A percentile compares a stretch with the other conserved stretches of the same genome.
Evolutionary conservation across 1,284 basidiomycete species (phyloP).

Genomic region (Irpex sp.): DNA sequence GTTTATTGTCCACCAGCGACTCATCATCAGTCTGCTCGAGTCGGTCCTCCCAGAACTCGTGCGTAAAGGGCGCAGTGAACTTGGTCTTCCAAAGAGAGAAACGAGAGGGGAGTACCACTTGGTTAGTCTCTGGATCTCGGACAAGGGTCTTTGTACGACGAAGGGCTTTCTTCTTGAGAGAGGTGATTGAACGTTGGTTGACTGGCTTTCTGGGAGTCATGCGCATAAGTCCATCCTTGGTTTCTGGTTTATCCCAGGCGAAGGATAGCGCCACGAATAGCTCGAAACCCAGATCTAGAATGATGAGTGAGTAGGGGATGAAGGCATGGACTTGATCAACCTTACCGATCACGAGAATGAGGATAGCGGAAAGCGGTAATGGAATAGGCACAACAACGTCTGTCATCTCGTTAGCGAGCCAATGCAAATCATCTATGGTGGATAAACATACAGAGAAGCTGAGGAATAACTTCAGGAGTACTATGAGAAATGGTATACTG

Average conservation of each 20-base stretch:
- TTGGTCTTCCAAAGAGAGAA: constrained; percentile 34
- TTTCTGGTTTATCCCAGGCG: constrained; percentile 69
- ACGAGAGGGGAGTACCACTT: constrained; percentile 39
- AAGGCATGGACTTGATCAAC: background rate
- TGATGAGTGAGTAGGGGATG: background rate
- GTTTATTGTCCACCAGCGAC: constrained; percentile 53
- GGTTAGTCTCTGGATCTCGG: constrained; percentile 52
- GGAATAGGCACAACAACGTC: constrained; percentile 68
- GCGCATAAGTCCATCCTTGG: constrained; percentile 61
- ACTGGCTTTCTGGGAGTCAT: constrained; percentile 69
- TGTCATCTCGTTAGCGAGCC: constrained; percentile 21
- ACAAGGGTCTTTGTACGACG: constrained; percentile 53
- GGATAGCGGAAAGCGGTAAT: constrained; percentile 60
- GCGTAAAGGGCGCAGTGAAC: constrained; percentile 50
- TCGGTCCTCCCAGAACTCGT: constrained; percentile 56
- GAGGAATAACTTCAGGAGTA: constrained; percentile 66
- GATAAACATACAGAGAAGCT: constrained; percentile 50
- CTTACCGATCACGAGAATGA: constrained; percentile 66
- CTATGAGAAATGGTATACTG: constrained; percentile 67
- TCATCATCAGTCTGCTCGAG: constrained; percentile 54
- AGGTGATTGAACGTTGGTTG: constrained; percentile 50
- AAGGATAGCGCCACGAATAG: constrained; percentile 67
- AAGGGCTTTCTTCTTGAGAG: constrained; percentile 54
- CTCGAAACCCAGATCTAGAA: constrained; percentile 63
- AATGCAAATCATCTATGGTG: background rate